phyloP scores from a whole-genome alignment of 139 green algal species.

The Pleodorina starrii region DNA sequence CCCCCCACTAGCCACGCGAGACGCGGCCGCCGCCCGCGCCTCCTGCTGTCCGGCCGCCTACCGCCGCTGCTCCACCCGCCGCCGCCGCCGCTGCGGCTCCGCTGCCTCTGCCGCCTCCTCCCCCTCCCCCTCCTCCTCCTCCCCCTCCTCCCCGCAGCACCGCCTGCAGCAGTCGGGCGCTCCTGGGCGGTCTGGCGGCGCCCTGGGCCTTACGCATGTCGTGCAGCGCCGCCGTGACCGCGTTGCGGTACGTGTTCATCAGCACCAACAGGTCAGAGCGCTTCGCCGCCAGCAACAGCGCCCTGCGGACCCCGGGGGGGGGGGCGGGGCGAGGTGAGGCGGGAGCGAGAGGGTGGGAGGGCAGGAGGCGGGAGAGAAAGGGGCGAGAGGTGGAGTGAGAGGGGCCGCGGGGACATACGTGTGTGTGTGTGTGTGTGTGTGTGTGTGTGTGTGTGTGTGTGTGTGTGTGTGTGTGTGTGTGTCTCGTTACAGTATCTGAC shows the following conservation, averaged over 20 bases:
- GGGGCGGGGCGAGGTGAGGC: background rate
- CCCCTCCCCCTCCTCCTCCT: too few species aligned
- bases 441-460: too few species aligned
- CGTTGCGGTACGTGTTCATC: conserved; percentile 43
- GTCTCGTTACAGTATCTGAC: too few species aligned
- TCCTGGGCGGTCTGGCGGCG: background rate
- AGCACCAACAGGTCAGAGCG: conserved; percentile 31
- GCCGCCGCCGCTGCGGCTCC: too few species aligned
- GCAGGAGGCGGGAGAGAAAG: background rate
- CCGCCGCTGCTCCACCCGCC: too few species aligned
- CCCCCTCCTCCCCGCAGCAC: background rate
- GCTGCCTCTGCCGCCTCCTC: too few species aligned
- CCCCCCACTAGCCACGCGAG: too few species aligned
- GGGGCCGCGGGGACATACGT: background rate
- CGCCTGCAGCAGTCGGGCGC: conserved; percentile 28
- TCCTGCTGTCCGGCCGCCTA: too few species aligned
- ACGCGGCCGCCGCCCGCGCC: too few species aligned
- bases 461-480: too few species aligned
- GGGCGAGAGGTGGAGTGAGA: background rate
- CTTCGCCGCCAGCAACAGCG: conserved; percentile 22
- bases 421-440: too few species aligned
- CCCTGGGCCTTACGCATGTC: conserved; percentile 3
- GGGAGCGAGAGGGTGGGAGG: background rate
- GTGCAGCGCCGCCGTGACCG: conserved; percentile 29
- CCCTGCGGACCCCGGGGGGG: background rate